These are phyloP conservation scores for Acorus gramineus DNA, from an alignment of 106 monocot species.

Conservation along the genomic window DNA sequence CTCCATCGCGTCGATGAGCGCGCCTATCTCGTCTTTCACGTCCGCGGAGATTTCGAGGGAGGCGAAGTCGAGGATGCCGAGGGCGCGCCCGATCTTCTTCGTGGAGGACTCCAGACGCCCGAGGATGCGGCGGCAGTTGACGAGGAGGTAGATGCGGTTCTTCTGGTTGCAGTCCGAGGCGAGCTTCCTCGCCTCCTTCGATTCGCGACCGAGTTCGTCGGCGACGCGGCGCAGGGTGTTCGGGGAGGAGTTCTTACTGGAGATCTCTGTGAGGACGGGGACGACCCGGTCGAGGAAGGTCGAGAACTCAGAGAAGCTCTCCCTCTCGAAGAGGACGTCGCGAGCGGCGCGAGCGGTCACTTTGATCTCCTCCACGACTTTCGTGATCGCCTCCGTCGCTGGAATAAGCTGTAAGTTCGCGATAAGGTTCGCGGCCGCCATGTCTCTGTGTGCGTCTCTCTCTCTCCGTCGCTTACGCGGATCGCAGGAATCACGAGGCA, in stretches of 20 bases:
- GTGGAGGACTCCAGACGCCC: slow-evolving; percentile 6
- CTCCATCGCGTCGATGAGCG: background rate
- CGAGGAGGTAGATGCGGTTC: slow-evolving; percentile 19
- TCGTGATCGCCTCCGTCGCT: slow-evolving; percentile 1
- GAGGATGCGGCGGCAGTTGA: slow-evolving; percentile 15
- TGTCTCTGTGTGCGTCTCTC: background rate
- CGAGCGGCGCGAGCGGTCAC: slow-evolving; percentile 2
- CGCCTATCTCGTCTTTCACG: background rate
- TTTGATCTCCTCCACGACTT: background rate
- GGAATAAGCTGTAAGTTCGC: background rate
- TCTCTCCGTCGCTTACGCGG: background rate
- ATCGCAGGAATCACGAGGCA: no score
- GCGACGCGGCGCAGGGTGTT: background rate
- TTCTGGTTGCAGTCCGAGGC: slow-evolving; percentile 1
- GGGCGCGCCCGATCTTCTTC: slow-evolving; percentile 14
- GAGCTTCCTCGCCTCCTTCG: background rate
- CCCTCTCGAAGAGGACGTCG: slow-evolving; percentile 10
- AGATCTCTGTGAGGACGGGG: slow-evolving; percentile 6
- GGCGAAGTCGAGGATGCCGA: slow-evolving; percentile 10
- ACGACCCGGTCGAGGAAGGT: slow-evolving; percentile 2
- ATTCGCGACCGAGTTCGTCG: background rate
- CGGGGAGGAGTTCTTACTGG: background rate
- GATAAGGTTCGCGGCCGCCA: background rate
- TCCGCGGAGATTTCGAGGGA: slow-evolving; percentile 2
- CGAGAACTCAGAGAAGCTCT: slow-evolving; percentile 14